Base-by-base conservation (phyloP, 139 green algal species). In the Pleodorina starrii region DNA sequence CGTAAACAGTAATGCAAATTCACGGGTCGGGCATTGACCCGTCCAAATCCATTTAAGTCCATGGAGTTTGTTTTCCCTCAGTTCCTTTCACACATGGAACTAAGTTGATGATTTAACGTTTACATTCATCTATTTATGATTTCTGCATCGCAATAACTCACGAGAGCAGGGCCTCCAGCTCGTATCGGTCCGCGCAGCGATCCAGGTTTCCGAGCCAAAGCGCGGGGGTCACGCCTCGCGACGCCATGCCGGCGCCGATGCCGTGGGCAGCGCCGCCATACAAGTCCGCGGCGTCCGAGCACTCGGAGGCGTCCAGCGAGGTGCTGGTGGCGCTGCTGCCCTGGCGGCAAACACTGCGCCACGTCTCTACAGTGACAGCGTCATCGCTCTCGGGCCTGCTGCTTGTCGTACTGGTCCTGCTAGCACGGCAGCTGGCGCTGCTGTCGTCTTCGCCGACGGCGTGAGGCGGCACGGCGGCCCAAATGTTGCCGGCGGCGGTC, bases 121-220 rank as follows among this genome's bases (percentile, higher is more conserved):
- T n/a, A n/a, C n/a, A n/a, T n/a, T n/a, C n/a, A n/a, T n/a, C n/a
- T n/a, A n/a, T n/a, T n/a, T n/a, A n/a, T n/a, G n/a, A n/a, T n/a
- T n/a, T n/a, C n/a, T n/a, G n/a, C n/a, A n/a, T n/a, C n/a, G n/a
- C n/a, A 12, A 12, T 12, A 38, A 89, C 71, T 78, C 74, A 90
- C 44, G 25, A 19, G 40, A 92, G 89, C 29, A 92, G 66, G 23
- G 79, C 69, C 87, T 97, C 94, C 54, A 97, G 91, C 23, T 91
- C 91, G 4, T 69, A 43, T n/a, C 92, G 91, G 84, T 92, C 94
- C n/a, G 92, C 88, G 73, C 92, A 93, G 32, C 95, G 88, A 0
- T 92, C 94, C 25, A 97, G 91, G 90, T 98, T 98, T 74, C 96
- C 95, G 50, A 98, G 91, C 94, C 95, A 97, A 50, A 98, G 91